Percentiles rank a stretch among this genome's conserved stretches.
Evolutionary conservation across 1,284 basidiomycete species (phyloP).

Genomic region (Ceratobasidium sp.): DNA sequence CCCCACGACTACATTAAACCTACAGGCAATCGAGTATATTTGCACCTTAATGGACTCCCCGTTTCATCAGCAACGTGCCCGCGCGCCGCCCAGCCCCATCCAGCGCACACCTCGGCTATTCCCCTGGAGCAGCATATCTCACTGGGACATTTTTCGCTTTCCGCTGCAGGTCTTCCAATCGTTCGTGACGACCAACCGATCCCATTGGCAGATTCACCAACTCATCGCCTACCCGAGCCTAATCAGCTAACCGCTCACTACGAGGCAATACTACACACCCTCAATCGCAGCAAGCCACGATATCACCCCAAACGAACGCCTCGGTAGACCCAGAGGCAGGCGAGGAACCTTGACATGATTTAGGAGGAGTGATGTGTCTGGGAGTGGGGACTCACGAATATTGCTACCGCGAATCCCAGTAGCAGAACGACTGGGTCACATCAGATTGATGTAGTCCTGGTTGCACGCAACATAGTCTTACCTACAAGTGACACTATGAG

Average conservation of each 20-base stretch:
- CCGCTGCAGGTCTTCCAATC: slow-evolving; percentile 21
- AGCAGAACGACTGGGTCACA: neutral
- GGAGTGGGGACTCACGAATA: too few relatives aligned
- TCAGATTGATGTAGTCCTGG: too few relatives aligned
- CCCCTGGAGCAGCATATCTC: slow-evolving; percentile 23
- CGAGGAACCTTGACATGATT: too few relatives aligned
- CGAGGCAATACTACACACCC: neutral
- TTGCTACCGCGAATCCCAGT: slow-evolving; percentile 31
- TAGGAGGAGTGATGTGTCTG: too few relatives aligned
- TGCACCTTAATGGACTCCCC: too few relatives aligned
- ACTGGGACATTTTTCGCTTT: slow-evolving; percentile 19
- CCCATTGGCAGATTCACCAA: slow-evolving; percentile 28
- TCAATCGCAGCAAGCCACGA: slow-evolving; percentile 40
- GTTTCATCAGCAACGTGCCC: too few relatives aligned
- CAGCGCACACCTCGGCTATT: too few relatives aligned
- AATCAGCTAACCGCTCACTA: neutral
- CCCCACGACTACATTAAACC: too few relatives aligned
- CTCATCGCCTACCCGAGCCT: slow-evolving; percentile 16
- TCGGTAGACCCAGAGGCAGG: slow-evolving; percentile 25
- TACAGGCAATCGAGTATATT: neutral
- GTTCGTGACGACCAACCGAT: slow-evolving; percentile 37
- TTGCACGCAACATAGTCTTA: too few relatives aligned
- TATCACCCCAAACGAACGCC: slow-evolving; percentile 33
- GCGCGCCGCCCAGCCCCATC: too few relatives aligned
- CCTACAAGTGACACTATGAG: slow-evolving; percentile 10